Percentiles rank a stretch among this genome's conserved stretches.
These are phyloP conservation scores for Hortiboletus campestris DNA, from an alignment of 768 basidiomycete genomes.

Conservation along the genomic window DNA sequence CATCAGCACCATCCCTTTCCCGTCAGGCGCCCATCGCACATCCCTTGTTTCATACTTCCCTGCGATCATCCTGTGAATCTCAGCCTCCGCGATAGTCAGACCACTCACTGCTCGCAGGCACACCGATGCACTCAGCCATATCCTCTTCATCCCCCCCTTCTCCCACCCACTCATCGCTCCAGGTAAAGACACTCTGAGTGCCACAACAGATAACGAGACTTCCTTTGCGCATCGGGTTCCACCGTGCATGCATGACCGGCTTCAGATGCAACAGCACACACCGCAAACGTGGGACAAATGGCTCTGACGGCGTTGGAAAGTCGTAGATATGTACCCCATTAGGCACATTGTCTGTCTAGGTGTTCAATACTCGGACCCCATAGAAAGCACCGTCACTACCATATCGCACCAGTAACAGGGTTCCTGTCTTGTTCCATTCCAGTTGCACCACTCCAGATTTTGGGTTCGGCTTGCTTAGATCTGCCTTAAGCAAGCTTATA, in stretches of 20 bases:
- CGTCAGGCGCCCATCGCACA: conserved; percentile 81
- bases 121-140: conserved; percentile 87
- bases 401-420: conserved; percentile 67
- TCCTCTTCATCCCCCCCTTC: conserved; percentile 61
- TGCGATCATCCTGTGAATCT: conserved; percentile 25
- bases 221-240: conserved; percentile 85
- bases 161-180: conserved; percentile 81
- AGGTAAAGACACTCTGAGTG: conserved; percentile 64
- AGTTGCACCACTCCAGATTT: conserved; percentile 71
- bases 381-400: conserved; percentile 42
- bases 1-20: conserved; percentile 72
- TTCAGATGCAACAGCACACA: conserved; percentile 65
- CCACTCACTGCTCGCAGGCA: conserved; percentile 72
- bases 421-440: conserved; percentile 80
- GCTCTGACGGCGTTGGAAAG: conserved; percentile 61
- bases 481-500: conserved; percentile 48
- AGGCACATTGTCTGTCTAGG: conserved; percentile 55
- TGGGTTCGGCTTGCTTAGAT: conserved; percentile 60
- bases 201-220: conserved; percentile 68
- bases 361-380: not conserved
- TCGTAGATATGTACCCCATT: conserved; percentile 65
- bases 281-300: conserved; percentile 59
- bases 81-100: not conserved
- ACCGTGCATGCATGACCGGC: conserved; percentile 63
- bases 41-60: conserved; percentile 72